These are phyloP conservation scores for Quillaja saponaria DNA, from an alignment of 306 rosid genomes.

Conservation along the genomic window DNA sequence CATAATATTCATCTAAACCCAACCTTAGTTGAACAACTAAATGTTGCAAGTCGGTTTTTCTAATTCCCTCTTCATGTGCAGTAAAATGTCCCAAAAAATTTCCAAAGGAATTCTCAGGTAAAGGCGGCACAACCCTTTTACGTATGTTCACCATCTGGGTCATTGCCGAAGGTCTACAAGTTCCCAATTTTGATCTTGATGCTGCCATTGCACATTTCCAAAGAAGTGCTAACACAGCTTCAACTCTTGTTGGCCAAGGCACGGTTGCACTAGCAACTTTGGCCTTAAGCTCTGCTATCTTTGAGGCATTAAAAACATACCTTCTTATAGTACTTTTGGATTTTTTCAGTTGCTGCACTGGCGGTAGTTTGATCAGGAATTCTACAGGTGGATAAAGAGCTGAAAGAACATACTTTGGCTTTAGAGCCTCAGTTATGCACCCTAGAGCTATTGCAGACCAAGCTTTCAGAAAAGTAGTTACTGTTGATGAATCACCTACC, in stretches of 20 bases:
- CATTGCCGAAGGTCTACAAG: conserved; percentile 5
- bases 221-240: conserved; percentile 37
- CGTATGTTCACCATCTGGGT: conserved; percentile 38
- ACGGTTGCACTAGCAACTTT: conserved; percentile 3
- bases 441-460: conserved; percentile 30
- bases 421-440: background rate
- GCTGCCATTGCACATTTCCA: conserved; percentile 33
- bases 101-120: conserved; percentile 33
- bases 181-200: conserved; percentile 8
- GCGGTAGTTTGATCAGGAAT: background rate
- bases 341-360: conserved; percentile 32
- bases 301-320: conserved; percentile 22
- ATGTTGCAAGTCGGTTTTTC: conserved; percentile 17
- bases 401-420: conserved; percentile 1
- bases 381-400: conserved; percentile 13
- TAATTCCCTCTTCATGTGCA: background rate
- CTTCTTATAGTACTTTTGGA: conserved; percentile 23
- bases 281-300: conserved; percentile 27
- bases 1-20: conserved; percentile 13
- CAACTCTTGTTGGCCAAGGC: conserved; percentile 30
- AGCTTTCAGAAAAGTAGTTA: conserved; percentile 24
- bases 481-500: conserved; percentile 38
- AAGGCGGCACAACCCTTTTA: conserved; percentile 32
- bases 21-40: conserved; percentile 29
- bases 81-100: conserved; percentile 26